Evolutionary conservation across 2,329 filamentous ascomycete species (phyloP).

Genomic region (Penicillium sclerotiorum): DNA sequence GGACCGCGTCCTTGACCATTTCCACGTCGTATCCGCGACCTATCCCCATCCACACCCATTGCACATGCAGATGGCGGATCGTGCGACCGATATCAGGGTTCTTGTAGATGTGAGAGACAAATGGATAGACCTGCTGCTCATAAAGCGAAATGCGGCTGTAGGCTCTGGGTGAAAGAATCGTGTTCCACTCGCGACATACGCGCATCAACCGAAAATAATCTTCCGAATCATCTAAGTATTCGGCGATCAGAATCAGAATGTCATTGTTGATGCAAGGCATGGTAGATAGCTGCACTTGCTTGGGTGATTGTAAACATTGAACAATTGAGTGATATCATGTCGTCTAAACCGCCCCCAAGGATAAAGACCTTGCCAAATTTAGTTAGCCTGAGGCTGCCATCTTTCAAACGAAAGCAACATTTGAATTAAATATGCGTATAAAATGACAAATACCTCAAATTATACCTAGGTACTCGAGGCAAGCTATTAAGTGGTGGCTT

Average conservation of each 20-base stretch:
- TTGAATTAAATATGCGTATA: too few relatives aligned
- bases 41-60: background rate
- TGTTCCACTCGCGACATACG: slow-evolving; percentile 9
- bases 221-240: background rate
- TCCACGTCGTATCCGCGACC: background rate
- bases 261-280: background rate
- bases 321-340: too few relatives aligned
- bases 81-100: slow-evolving; percentile 1
- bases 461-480: too few relatives aligned
- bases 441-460: too few relatives aligned
- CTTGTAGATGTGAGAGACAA: background rate
- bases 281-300: background rate
- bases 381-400: too few relatives aligned
- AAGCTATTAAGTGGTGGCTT: too few relatives aligned
- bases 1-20: background rate
- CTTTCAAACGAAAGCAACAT: too few relatives aligned
- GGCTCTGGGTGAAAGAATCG: background rate
- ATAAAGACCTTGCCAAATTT: too few relatives aligned
- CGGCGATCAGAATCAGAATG: slow-evolving; percentile 2
- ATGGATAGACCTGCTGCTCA: background rate
- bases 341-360: too few relatives aligned
- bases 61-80: background rate
- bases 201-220: background rate
- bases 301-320: too few relatives aligned
- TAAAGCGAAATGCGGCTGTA: background rate